Base-by-base conservation (phyloP, 805 yeast species). In the Saccharomyces jurei region DNA sequence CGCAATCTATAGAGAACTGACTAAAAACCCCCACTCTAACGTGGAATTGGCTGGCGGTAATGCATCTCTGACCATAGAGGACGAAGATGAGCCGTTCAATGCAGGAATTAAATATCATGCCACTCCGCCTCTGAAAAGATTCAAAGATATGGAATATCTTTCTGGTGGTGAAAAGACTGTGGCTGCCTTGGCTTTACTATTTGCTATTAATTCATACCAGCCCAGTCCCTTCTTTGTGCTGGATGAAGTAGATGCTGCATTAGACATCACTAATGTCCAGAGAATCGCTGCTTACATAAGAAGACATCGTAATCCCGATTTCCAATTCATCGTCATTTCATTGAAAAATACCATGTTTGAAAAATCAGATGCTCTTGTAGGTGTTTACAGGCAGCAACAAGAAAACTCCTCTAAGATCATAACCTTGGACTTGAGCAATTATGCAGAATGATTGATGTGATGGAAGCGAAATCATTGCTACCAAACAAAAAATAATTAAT, bases 181-280 rank as follows among this genome's bases (percentile, higher is more conserved):
- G 68, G 99, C 99, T 1, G 99, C 99, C 0, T 73, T 94, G 58
- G 97, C 98, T 0, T 74, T 94, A 58, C 70, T 94, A 50, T 94
- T 94, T 73, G 91, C 98, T 0, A 82, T 91, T 46, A 97, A 94
- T 67, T 84, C 95, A 0, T 86, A 75, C 71, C 92, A 85, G 51
- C 97, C 97, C 2, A 86, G 97, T 0, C 99, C 99, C 31, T 94
- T 94, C 67, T 92, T 94, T 67, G 96, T 94, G 0, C 74, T 94
- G 47, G 99, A 94, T 69, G 99, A 94, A 71, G 90, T 94, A n/a
- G 99, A 94, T 72, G 98, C 99, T 0, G 98, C 98, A 0, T 78
- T 94, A 56, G 99, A 94, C 70, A 84, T 87, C 56, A 82, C 89
- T 26, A 94, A 94, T 64, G 97, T 94, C 26, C 81, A 81, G 52